phyloP scores from a whole-genome alignment of 352 stramenopile genomes.

The Globisporangium paddicum region DNA sequence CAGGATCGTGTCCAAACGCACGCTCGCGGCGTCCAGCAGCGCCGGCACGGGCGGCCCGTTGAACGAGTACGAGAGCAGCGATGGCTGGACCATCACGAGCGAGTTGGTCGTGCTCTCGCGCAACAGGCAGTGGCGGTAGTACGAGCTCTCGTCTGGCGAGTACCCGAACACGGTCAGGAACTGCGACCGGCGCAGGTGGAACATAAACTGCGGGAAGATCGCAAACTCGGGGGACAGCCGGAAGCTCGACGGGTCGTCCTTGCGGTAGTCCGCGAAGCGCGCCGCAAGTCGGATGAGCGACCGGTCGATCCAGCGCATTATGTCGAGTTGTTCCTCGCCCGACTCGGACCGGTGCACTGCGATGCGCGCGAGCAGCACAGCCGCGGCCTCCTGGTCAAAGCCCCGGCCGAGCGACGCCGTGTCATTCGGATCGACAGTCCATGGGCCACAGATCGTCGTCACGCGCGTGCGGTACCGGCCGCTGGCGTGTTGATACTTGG shows the following conservation, averaged over 20 bases:
- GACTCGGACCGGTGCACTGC: slow-evolving; percentile 83
- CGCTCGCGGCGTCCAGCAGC: slow-evolving; percentile 87
- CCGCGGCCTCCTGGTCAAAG: slow-evolving; percentile 99
- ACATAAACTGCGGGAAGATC: slow-evolving; percentile 99
- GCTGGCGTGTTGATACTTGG: slow-evolving; percentile 97
- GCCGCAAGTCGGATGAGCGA: slow-evolving; percentile 97
- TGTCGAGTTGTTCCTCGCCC: slow-evolving; percentile 84
- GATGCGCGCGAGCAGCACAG: slow-evolving; percentile 94
- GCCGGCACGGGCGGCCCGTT: slow-evolving; percentile 88
- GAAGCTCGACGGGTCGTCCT: slow-evolving; percentile 97
- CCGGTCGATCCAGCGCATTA: slow-evolving; percentile 92
- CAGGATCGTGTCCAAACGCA: slow-evolving; percentile 98
- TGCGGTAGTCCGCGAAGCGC: slow-evolving; percentile 99
- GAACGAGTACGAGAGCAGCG: slow-evolving; percentile 98
- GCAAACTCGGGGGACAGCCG: slow-evolving; percentile 95
- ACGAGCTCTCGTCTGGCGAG: slow-evolving; percentile 97
- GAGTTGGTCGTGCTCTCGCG: slow-evolving; percentile 97
- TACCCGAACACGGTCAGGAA: slow-evolving; percentile 99
- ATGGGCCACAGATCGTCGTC: slow-evolving; percentile 96
- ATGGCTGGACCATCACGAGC: slow-evolving; percentile 99
- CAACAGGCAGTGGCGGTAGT: slow-evolving; percentile 94
- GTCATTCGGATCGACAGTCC: slow-evolving; percentile 92
- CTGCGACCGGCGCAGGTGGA: slow-evolving; percentile 98
- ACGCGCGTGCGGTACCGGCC: slow-evolving; percentile 94
- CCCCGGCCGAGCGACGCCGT: slow-evolving; percentile 89